Evolutionary conservation across 2,329 filamentous ascomycete species (phyloP), one percentile per base, ranked within the genome.

Genomic region (Rhynchosporium secalis): DNA sequence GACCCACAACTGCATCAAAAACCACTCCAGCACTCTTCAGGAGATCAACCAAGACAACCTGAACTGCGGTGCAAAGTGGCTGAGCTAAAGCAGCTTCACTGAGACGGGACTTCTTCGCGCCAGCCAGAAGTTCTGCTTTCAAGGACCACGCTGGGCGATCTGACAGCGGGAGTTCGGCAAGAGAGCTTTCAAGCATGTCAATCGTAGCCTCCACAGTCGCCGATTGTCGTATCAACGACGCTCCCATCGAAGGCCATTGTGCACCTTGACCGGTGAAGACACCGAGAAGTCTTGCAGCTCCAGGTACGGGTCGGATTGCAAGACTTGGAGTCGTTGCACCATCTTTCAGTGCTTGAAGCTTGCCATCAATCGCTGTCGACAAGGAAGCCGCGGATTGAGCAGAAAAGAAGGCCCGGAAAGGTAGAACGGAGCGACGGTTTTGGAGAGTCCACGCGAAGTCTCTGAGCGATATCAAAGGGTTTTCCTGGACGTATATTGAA

Each of bases 61-160:
- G 81, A 1, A 84, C 61, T 0, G 80, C 78, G 0, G 79, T 79
- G 61, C 75, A 78, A 73, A 76, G 71, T 59, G 78, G 78, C 67
- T 80, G 78, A 3, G 73, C 64, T 9, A 65, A 38, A 13, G 52
- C 80, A 58, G 56, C 64, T 33, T 63, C 46, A 12, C 29, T 46
- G 5, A 68, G 51, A 2, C 28, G 60, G 13, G 63, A 66, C 2
- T 31, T 41, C 62, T 70, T 58, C 64, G 57, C 15, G 62, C 67
- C 40, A 56, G 65, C 28, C 58, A 69, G 38, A 62, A 72, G 6
- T 61, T 70, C 58, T 59, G 66, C 43, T 56, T 51, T 65, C 20
- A 68, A 36, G 26, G 51, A 38, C 65, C 64, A 69, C 4, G 45
- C 29, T 41, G 66, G 60, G 7, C 64, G n/a, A 62, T 66, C 55